phyloP scores from a whole-genome alignment of 352 stramenopile species.

The Phytophthora boehmeriae region DNA sequence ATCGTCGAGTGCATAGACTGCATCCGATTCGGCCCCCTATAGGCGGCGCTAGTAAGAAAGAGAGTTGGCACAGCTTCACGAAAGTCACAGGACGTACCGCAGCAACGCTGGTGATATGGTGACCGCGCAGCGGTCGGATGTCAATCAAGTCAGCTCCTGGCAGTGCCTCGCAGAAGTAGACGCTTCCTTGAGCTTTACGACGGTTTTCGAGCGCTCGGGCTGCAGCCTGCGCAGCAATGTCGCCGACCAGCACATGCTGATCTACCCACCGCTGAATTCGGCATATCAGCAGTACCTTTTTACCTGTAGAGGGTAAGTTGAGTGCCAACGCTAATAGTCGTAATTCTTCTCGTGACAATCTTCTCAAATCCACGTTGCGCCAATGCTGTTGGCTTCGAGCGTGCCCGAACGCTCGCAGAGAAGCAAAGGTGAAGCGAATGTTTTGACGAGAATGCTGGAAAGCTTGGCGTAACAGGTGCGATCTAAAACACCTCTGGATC shows the following conservation, averaged over 20 bases:
- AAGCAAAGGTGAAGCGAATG: constrained; percentile 54
- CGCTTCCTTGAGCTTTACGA: constrained; percentile 60
- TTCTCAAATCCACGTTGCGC: constrained; percentile 61
- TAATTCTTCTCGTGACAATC: constrained; percentile 66
- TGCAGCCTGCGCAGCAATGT: constrained; percentile 64
- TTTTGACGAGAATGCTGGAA: constrained; percentile 51
- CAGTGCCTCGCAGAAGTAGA: constrained; percentile 73
- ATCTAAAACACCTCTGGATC: constrained; percentile 76
- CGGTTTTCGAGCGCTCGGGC: constrained; percentile 60
- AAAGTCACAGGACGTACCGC: constrained; percentile 55
- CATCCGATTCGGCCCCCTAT: constrained; percentile 68
- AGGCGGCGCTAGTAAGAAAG: constrained; percentile 9
- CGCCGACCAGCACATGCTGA: constrained; percentile 59
- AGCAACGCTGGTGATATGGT: constrained; percentile 61
- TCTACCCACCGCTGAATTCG: constrained; percentile 81
- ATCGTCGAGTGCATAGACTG: constrained; percentile 70
- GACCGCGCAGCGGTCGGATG: constrained; percentile 64
- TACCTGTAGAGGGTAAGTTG: constrained; percentile 75
- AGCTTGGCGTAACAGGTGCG: constrained; percentile 60
- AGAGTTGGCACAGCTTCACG: no score
- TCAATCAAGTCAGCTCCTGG: constrained; percentile 47
- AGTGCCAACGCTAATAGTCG: constrained; percentile 64
- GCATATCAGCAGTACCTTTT: constrained; percentile 77
- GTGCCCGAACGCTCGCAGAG: constrained; percentile 57
- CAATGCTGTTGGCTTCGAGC: constrained; percentile 59